Conservation (phyloP, 768 basidiomycete genomes). For the Podaxis mareebaensis region DNA sequence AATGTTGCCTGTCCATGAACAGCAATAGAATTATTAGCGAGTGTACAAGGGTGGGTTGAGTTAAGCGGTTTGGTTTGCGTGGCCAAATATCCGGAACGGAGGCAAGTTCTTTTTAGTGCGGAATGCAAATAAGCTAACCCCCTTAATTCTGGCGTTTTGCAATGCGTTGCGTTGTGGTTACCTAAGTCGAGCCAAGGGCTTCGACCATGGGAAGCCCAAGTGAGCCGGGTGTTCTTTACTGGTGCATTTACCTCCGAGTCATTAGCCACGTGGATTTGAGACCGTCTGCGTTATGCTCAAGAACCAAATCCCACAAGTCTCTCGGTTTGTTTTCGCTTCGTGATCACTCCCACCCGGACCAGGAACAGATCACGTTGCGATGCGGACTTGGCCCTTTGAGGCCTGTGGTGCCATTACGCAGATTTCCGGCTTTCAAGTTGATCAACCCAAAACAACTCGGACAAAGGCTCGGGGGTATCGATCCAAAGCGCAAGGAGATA, state of each 20-base stretch:
- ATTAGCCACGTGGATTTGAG: slow-evolving; percentile 11
- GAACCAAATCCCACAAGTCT: neutral
- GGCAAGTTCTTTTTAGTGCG: neutral
- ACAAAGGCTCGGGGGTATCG: neutral
- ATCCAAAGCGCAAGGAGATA: neutral
- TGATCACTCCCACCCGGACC: neutral
- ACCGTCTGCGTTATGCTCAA: neutral
- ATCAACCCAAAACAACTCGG: neutral
- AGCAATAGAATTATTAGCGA: slow-evolving; percentile 10
- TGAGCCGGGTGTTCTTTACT: neutral
- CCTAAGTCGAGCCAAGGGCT: slow-evolving; percentile 8
- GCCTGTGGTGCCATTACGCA: neutral
- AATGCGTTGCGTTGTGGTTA: slow-evolving; percentile 8
- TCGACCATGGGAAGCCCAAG: slow-evolving; percentile 3
- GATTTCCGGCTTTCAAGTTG: slow-evolving; percentile 2
- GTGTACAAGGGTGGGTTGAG: slow-evolving; percentile 6
- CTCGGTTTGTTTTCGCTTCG: neutral
- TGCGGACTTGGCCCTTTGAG: neutral
- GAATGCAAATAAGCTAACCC: neutral
- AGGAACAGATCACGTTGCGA: slow-evolving; percentile 12
- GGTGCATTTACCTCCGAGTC: neutral
- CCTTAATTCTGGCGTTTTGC: slow-evolving; percentile 11
- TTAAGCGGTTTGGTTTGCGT: slow-evolving; percentile 13
- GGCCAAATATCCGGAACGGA: slow-evolving; percentile 9
- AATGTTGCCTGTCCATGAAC: slow-evolving; percentile 5